Conservation (phyloP, 2,329 filamentous ascomycete genomes). For the Fusarium graminum region DNA sequence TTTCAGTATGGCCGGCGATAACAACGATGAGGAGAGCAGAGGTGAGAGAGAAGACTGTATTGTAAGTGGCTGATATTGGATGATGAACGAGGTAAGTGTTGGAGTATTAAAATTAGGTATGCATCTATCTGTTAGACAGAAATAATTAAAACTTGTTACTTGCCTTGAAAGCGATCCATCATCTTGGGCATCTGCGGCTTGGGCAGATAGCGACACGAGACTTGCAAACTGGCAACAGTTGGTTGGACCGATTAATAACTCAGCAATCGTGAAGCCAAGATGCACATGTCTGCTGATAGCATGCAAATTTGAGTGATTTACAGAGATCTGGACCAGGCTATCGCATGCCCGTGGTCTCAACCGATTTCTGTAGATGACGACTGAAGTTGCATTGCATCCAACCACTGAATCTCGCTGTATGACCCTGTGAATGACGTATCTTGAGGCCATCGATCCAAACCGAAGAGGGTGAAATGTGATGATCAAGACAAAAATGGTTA, state of each 20-base stretch:
- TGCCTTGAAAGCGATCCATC: no score
- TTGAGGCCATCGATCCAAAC: slow-evolving; percentile 17
- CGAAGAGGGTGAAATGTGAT: slow-evolving; percentile 12
- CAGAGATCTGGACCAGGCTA: slow-evolving; percentile 10
- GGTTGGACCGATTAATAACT: slow-evolving; percentile 14
- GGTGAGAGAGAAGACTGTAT: slow-evolving; percentile 9
- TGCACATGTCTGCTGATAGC: slow-evolving; percentile 27
- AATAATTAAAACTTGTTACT: no score
- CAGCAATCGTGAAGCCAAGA: slow-evolving; percentile 10
- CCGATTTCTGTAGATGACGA: slow-evolving; percentile 23
- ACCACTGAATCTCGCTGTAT: slow-evolving; percentile 14
- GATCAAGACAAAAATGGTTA: slow-evolving; percentile 17
- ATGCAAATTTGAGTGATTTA: slow-evolving; percentile 23
- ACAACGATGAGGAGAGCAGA: slow-evolving; percentile 40
- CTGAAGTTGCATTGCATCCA: slow-evolving; percentile 24
- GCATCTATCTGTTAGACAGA: no score
- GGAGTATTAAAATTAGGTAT: no score
- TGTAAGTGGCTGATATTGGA: neutral
- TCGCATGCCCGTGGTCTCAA: neutral
- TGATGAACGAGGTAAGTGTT: no score
- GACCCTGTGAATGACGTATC: slow-evolving; percentile 35
- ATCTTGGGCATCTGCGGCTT: neutral
- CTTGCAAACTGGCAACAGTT: slow-evolving; percentile 15
- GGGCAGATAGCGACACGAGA: slow-evolving; percentile 1
- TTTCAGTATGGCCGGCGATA: slow-evolving; percentile 42